Evolutionary conservation across 768 basidiomycete genomes (phyloP), one percentile per base, ranked within the genome.

Genomic region (Fistulinella prunicolor): DNA sequence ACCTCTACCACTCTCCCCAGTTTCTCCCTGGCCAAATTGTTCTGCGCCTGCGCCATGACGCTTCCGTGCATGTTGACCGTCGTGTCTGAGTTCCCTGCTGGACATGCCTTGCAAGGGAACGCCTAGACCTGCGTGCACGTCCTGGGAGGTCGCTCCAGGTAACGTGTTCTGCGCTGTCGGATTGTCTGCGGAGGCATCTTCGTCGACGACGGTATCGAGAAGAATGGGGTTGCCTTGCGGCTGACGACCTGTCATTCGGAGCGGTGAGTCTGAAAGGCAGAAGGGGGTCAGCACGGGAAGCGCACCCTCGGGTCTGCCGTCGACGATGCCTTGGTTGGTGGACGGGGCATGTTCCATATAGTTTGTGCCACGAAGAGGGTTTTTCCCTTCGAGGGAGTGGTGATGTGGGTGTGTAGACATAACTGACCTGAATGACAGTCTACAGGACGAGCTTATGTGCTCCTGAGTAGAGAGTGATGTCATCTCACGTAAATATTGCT

Each of bases 1-100:
- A 16, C 21, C 41, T 29, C 47, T 28, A 16, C 38, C 35, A 2
- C 38, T 35, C 26, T 51, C 44, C 34, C 44, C 13, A 13, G 38
- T 16, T 4, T 9, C 3, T 16, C 47, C 38, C 14, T 51, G 38
- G 20, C 53, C 54, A 6, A 55, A 64, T 16, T 58, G 62, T 7
- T 51, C 53, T 9, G 34, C 37, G 13, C 65, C 64, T 28, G 50
- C 54, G 30, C 46, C 47, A 14, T 58, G 55, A 9, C 51, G 54
- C 46, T 68, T 71, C 38, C 66, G 60, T 17, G 64, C 60, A 35
- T 54, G 47, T 26, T 58, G 55, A 21, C 73, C 69, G 12, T 67
- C 66, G 24, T 70, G 72, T 44, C 65, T 66, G 36, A 55, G 17
- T 50, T 73, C 71, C 35, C 57, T 54, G 56, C 63, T 69, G 26